These are phyloP conservation scores for Pogostemon cablin DNA, from an alignment of 257 asterid species.

Conservation along the genomic window DNA sequence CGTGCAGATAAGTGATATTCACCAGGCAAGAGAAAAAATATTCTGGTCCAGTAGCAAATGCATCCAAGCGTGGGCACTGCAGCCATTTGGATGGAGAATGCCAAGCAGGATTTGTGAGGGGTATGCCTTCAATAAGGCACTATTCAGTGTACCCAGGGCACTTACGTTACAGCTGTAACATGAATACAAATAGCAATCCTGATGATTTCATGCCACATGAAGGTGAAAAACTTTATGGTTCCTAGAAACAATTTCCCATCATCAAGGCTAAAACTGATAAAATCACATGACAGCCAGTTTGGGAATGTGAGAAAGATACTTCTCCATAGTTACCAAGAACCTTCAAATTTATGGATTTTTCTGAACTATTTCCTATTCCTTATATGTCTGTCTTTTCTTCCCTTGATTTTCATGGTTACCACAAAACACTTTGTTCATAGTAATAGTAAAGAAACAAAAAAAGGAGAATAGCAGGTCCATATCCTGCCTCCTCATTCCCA, in stretches of 20 bases:
- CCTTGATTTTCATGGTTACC: neutral
- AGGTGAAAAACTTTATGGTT: too few species aligned
- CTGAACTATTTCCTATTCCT: conserved; percentile 6
- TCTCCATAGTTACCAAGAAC: conserved; percentile 17
- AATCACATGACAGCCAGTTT: neutral
- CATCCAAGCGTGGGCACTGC: conserved; percentile 6
- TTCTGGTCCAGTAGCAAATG: conserved; percentile 3
- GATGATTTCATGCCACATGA: neutral
- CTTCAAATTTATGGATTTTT: neutral
- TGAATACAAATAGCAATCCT: conserved; percentile 1
- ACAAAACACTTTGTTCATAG: neutral
- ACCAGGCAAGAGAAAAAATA: neutral
- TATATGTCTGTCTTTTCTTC: neutral
- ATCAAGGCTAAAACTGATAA: too few species aligned
- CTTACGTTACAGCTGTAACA: neutral
- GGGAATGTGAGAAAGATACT: neutral
- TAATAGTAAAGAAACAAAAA: neutral
- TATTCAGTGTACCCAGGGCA: neutral
- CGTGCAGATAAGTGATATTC: too few species aligned
- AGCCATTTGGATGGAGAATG: conserved; percentile 14
- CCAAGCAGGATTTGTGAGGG: neutral
- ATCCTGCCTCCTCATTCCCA: conserved; percentile 10
- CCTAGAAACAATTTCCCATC: too few species aligned
- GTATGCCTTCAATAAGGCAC: neutral
- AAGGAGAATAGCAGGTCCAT: conserved; percentile 9